Evolutionary conservation across 2,329 filamentous ascomycete genomes (phyloP).

Genomic region (Rugonectria rugulosa): DNA sequence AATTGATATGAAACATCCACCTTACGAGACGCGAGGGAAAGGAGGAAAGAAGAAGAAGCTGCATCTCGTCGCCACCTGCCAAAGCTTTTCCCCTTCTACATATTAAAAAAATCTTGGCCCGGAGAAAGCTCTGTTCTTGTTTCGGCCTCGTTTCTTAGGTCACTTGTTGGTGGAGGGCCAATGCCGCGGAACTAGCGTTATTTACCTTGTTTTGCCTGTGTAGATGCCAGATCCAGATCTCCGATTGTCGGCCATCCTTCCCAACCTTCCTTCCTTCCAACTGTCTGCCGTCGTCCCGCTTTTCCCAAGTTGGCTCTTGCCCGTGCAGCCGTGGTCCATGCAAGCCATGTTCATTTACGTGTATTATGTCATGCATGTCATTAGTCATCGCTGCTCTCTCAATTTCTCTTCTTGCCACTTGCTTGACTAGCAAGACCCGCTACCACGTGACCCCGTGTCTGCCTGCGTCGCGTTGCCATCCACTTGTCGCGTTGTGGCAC

Average conservation of each 20-base stretch:
- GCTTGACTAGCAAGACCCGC: not conserved
- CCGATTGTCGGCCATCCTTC: constrained; percentile 19
- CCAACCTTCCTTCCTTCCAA: too few species aligned
- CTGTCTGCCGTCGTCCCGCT: too few species aligned
- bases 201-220: not conserved
- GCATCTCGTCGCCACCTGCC: not conserved
- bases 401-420: not conserved
- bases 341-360: too few species aligned
- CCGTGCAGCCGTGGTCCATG: too few species aligned
- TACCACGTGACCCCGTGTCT: constrained; percentile 38
- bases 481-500: constrained; percentile 26
- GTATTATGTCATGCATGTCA: not conserved
- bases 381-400: not conserved
- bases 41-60: not conserved
- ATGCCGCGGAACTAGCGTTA: constrained; percentile 2
- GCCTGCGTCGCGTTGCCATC: constrained; percentile 35
- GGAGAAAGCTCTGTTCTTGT: constrained; percentile 4
- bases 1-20: not conserved
- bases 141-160: constrained; percentile 28
- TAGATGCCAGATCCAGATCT: constrained; percentile 17
- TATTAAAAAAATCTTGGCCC: too few species aligned
- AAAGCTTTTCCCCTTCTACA: not conserved
- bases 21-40: too few species aligned
- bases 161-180: constrained; percentile 32
- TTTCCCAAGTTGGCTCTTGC: too few species aligned